These are phyloP conservation scores for Capsicum rhomboideum DNA, from an alignment of 257 asterid species.

Conservation along the genomic window DNA sequence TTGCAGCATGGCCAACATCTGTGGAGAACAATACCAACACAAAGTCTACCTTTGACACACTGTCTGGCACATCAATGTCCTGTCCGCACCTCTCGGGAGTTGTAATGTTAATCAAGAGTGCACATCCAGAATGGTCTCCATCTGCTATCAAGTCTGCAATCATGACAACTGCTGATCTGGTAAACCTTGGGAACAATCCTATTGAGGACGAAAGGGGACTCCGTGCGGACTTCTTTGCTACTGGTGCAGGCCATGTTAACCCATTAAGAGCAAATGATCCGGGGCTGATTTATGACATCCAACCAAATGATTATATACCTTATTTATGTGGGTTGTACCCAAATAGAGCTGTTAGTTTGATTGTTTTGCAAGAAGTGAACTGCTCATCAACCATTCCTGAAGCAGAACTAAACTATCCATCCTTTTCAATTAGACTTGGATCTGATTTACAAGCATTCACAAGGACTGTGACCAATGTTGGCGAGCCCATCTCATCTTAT, in stretches of 20 bases:
- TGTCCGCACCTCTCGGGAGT: constrained; percentile 36
- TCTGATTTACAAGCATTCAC: constrained; percentile 2
- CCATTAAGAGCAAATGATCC: constrained; percentile 24
- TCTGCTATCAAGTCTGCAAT: constrained; percentile 28
- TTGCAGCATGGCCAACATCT: constrained; percentile 22
- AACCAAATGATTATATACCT: constrained; percentile 12
- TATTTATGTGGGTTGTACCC: constrained; percentile 22
- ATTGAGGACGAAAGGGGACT: not conserved
- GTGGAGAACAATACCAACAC: not conserved
- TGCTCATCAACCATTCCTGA: constrained; percentile 13
- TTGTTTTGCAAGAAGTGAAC: not conserved
- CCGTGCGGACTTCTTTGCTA: constrained; percentile 17
- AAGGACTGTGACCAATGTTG: constrained; percentile 39
- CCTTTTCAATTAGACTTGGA: constrained; percentile 15
- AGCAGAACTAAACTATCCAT: constrained; percentile 36
- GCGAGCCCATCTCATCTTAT: constrained; percentile 17
- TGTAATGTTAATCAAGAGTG: constrained; percentile 17
- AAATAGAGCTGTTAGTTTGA: not conserved
- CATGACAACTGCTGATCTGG: constrained; percentile 21
- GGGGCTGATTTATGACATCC: constrained; percentile 27
- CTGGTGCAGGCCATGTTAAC: constrained; percentile 27
- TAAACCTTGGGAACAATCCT: constrained; percentile 1
- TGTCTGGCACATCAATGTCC: constrained; percentile 33
- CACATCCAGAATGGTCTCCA: constrained; percentile 31
- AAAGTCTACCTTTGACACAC: constrained; percentile 6